Evolutionary conservation across 352 stramenopile genomes (phyloP), one percentile per base, ranked within the genome.

Genomic region (Blastocystis sp.): DNA sequence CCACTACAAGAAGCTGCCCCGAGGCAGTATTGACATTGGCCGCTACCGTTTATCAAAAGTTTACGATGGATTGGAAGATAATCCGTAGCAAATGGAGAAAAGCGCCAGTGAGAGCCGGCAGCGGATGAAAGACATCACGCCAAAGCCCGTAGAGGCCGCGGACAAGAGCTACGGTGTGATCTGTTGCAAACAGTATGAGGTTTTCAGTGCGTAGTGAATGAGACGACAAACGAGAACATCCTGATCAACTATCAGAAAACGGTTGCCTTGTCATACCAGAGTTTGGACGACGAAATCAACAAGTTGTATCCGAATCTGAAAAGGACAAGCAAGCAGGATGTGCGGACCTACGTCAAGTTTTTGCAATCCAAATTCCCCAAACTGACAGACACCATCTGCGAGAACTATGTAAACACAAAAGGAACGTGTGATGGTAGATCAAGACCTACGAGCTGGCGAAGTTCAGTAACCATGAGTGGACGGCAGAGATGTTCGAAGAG

Each of bases 401-500:
- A 84, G 10, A 84, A 84, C 28, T 84, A 84, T 48, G 74, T 84
- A 28, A 11, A 10, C 19, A 14, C 53, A 14, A 1, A 59, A 7
- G 23, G 21, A 21, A 17, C 3, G 23, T 28, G 11, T 10, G 59
- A 41, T 67, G 21, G 53, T 84, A 84, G 74, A 48, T 84, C 10
- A 84, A 70, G 48, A 84, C 74, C 21, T 84, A 84, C 48, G 74
- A 84, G 48, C n/a, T 84, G 5, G 74, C 74, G 28, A 66, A 67
- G 74, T 84, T 84, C 34, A 84, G 74, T 45, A 59, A 84, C 28
- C 74, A 84, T 14, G 74, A 84, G 45, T 84, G 74, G 74, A 84
- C 74, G 41, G 56, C 21, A 21, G 74, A 84, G 40, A 84, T 84
- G 74, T 84, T 84, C 43, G 74, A 70, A 10, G 74, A 84, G 38